Evolutionary conservation across 495 filamentous ascomycete species (phyloP).

Genomic region (Neurospora sp.): DNA sequence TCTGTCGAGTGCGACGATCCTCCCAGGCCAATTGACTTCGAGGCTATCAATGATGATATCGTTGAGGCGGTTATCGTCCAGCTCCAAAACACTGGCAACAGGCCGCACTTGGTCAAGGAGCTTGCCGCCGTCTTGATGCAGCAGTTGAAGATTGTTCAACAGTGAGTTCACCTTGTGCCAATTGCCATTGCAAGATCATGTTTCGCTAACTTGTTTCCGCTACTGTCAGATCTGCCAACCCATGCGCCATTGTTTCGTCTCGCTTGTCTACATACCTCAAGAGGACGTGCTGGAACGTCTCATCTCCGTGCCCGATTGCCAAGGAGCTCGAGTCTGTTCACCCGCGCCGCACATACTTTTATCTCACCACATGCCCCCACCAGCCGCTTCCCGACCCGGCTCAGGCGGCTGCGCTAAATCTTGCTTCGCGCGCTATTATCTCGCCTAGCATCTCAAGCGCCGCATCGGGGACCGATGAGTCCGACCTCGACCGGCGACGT

Average conservation of each 20-base stretch:
- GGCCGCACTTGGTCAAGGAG: conserved; percentile 91
- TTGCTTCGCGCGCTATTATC: conserved; percentile 46
- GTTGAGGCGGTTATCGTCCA: conserved; percentile 87
- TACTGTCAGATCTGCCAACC: conserved; percentile 75
- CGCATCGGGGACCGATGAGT: conserved; percentile 56
- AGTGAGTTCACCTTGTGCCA: conserved; percentile 49
- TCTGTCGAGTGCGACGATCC: conserved; percentile 36
- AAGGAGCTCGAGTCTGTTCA: conserved; percentile 90
- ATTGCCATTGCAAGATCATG: not conserved
- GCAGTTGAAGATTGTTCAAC: conserved; percentile 75
- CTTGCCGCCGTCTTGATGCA: conserved; percentile 70
- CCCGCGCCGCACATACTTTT: conserved; percentile 92
- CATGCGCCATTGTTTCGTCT: conserved; percentile 87
- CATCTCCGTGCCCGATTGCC: conserved; percentile 74
- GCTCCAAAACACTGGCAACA: conserved; percentile 83
- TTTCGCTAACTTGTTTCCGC: conserved; percentile 24
- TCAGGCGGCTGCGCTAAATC: conserved; percentile 28
- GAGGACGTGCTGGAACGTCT: conserved; percentile 67
- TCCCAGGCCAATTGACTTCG: conserved; percentile 61
- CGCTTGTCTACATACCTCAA: conserved; percentile 82
- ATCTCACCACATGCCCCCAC: conserved; percentile 72
- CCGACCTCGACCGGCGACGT: conserved; percentile 59
- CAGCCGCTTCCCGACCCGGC: conserved; percentile 73
- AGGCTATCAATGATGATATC: conserved; percentile 89
- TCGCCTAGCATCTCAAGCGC: conserved; percentile 80